phyloP scores from a whole-genome alignment of 139 green algal species.

The Haematococcus lacustris region DNA sequence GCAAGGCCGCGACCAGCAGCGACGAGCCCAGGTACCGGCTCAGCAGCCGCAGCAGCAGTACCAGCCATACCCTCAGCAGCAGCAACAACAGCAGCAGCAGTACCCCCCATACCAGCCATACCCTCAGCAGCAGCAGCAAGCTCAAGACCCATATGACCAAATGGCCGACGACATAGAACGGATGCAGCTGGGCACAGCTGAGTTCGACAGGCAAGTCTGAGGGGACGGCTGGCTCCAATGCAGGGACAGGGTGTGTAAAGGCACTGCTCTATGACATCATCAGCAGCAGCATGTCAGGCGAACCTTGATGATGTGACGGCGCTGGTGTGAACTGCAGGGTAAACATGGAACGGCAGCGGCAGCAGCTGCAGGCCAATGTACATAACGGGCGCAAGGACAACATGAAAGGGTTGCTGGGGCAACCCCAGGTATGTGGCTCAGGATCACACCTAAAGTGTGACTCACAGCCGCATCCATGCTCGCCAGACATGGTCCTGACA shows the following conservation, averaged over 20 bases:
- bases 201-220: slow-evolving; percentile 15
- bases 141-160: slow-evolving; percentile 9
- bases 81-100: slow-evolving; percentile 8
- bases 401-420: slow-evolving; percentile 5
- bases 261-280: not conserved
- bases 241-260: not conserved
- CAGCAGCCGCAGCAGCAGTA: slow-evolving; percentile 1
- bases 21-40: not conserved
- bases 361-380: slow-evolving; percentile 17
- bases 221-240: no score
- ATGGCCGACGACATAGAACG: slow-evolving; percentile 29
- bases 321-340: not conserved
- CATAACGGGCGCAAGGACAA: slow-evolving; percentile 19
- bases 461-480: no score
- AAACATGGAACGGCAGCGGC: not conserved
- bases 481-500: no score
- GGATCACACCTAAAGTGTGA: no score
- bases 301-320: not conserved
- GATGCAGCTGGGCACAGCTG: slow-evolving; percentile 16
- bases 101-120: slow-evolving; percentile 7
- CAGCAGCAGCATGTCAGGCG: not conserved
- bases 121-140: slow-evolving; percentile 5
- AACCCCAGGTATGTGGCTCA: not conserved
- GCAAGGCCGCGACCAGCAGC: not conserved
- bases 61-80: slow-evolving; percentile 14